phyloP scores from a whole-genome alignment of 2,329 filamentous ascomycete species.

The Coniochaeta sp. region DNA sequence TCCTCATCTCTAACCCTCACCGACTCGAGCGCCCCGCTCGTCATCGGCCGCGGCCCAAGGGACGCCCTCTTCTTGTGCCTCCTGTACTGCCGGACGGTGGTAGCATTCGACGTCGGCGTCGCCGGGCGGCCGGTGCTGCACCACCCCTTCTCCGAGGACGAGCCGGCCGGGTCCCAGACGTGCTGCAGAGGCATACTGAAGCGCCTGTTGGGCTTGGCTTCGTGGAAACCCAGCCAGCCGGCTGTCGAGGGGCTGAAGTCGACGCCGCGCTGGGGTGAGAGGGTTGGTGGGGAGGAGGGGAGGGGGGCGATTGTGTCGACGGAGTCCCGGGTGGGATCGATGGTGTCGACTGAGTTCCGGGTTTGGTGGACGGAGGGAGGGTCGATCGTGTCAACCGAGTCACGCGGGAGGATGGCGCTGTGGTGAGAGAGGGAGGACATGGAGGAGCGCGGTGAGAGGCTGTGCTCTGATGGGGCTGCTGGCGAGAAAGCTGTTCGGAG shows the following conservation, averaged over 20 bases:
- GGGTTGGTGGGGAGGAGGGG: no score
- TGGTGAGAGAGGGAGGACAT: background rate
- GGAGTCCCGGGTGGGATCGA: background rate
- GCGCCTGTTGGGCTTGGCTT: slow-evolving; percentile 15
- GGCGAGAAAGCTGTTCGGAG: background rate
- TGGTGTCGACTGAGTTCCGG: background rate
- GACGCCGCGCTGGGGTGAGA: background rate
- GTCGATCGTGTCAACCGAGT: slow-evolving; percentile 9
- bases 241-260: slow-evolving; percentile 18
- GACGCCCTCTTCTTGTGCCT: background rate
- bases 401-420: slow-evolving; percentile 1
- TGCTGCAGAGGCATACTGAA: slow-evolving; percentile 14
- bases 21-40: background rate
- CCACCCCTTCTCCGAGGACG: background rate
- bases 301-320: slow-evolving; percentile 5
- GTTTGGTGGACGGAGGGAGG: background rate
- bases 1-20: background rate
- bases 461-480: background rate
- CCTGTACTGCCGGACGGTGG: background rate
- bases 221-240: slow-evolving; percentile 22
- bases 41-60: background rate
- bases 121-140: background rate
- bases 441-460: background rate
- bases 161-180: background rate
- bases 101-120: background rate